Percentiles rank a stretch among this genome's conserved stretches.
Conservation (phyloP, 2,329 filamentous ascomycete species). For the Sporothrix dimorphospora region DNA sequence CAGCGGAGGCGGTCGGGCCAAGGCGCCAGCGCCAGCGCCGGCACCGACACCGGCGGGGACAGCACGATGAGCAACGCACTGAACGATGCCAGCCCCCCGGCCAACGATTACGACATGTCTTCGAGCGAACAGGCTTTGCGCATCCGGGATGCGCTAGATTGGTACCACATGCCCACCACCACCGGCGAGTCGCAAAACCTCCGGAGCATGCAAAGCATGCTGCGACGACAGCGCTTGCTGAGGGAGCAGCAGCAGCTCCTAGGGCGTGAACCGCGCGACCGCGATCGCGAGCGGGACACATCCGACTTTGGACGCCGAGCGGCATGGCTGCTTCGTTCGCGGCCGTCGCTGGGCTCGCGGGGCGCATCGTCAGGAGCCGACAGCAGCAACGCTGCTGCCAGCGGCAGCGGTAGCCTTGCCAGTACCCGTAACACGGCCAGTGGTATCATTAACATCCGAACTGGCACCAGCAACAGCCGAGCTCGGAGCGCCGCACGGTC, state of each 20-base stretch:
- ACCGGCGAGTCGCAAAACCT: slow-evolving; percentile 59
- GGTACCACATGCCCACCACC: slow-evolving; percentile 55
- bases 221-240: slow-evolving; percentile 44
- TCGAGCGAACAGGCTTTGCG: slow-evolving; percentile 39
- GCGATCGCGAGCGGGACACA: slow-evolving; percentile 32
- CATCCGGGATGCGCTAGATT: slow-evolving; percentile 44
- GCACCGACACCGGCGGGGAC: background rate
- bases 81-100: background rate
- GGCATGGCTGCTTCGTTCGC: slow-evolving; percentile 23
- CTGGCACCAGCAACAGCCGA: slow-evolving; percentile 30
- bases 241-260: slow-evolving; percentile 49
- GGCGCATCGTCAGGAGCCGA: background rate
- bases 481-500: slow-evolving; percentile 36
- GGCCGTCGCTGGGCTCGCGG: slow-evolving; percentile 6
- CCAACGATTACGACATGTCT: slow-evolving; percentile 31
- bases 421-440: slow-evolving; percentile 2
- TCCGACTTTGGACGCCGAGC: slow-evolving; percentile 23
- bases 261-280: slow-evolving; percentile 36
- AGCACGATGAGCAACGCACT: background rate
- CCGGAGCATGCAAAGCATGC: slow-evolving; percentile 40
- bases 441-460: slow-evolving; percentile 21
- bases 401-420: slow-evolving; percentile 6
- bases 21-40: slow-evolving; percentile 37
- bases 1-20: slow-evolving; percentile 47
- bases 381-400: slow-evolving; percentile 1